A percentile compares a stretch with the other conserved stretches of the same genome.
These are phyloP conservation scores for Cardiospermum halicacabum DNA, from an alignment of 345 rosid genomes.

Conservation along the genomic window DNA sequence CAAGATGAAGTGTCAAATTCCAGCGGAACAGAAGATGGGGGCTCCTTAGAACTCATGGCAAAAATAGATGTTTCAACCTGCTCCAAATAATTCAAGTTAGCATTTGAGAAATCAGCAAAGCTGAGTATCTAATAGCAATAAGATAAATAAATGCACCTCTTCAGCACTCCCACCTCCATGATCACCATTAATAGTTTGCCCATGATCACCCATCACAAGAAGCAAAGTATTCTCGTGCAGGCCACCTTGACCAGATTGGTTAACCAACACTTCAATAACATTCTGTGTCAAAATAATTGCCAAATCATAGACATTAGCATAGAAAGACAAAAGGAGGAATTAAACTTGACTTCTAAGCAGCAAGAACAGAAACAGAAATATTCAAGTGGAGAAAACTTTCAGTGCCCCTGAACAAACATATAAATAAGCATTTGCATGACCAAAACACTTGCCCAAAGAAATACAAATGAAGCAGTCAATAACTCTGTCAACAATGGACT, in stretches of 20 bases:
- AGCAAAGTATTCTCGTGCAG: constrained; percentile 79
- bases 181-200: constrained; percentile 95
- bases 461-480: background rate
- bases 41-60: constrained; percentile 79
- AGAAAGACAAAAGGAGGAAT: background rate
- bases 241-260: constrained; percentile 72
- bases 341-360: constrained; percentile 1
- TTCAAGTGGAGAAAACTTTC: background rate
- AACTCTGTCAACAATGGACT: background rate
- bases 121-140: constrained; percentile 7
- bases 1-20: constrained; percentile 69
- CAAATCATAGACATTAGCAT: constrained; percentile 3
- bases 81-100: constrained; percentile 22
- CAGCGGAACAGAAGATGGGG: constrained; percentile 45
- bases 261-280: constrained; percentile 52
- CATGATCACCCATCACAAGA: constrained; percentile 97
- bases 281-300: constrained; percentile 34
- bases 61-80: constrained; percentile 92
- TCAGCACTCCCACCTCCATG: constrained; percentile 98
- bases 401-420: constrained; percentile 3
- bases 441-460: background rate
- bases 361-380: constrained; percentile 4
- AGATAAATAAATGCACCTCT: constrained; percentile 50
- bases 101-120: constrained; percentile 10
- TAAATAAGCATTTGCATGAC: constrained; percentile 3